phyloP scores from a whole-genome alignment of 2,329 filamentous ascomycete species.

The Lasiodiplodia citricola region DNA sequence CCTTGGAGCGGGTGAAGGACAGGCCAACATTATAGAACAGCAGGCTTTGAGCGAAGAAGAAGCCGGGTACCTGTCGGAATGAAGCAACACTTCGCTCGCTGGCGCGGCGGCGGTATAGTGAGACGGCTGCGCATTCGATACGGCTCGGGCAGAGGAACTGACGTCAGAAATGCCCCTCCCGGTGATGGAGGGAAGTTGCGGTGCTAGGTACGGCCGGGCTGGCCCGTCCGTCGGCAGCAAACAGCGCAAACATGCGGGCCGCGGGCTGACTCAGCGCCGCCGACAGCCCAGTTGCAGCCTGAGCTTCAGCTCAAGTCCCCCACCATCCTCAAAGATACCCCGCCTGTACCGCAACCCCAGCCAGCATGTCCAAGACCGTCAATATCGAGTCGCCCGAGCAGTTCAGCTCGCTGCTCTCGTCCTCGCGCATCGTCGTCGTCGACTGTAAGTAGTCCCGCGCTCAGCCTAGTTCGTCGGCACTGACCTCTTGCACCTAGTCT shows the following conservation, averaged over 20 bases:
- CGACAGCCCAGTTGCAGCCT: conserved; percentile 13
- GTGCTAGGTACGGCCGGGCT: background rate
- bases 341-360: conserved; percentile 16
- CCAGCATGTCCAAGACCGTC: conserved; percentile 52
- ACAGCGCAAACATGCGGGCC: conserved; percentile 10
- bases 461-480: conserved; percentile 28
- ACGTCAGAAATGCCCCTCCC: background rate
- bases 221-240: conserved; percentile 4
- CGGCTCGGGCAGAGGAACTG: too few relatives aligned
- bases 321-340: conserved; percentile 11
- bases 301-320: conserved; percentile 1
- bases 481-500: conserved; percentile 64
- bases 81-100: background rate
- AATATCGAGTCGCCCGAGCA: conserved; percentile 50
- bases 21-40: background rate
- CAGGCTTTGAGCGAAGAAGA: background rate
- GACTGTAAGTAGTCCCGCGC: conserved; percentile 71
- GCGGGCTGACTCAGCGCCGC: background rate
- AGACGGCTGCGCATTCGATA: background rate
- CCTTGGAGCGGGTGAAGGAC: background rate
- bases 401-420: conserved; percentile 65
- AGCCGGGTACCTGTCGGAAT: background rate
- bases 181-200: background rate
- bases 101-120: background rate
- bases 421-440: conserved; percentile 79